Evolutionary conservation across 805 yeast species (phyloP).

Genomic region (Pichia insulana): DNA sequence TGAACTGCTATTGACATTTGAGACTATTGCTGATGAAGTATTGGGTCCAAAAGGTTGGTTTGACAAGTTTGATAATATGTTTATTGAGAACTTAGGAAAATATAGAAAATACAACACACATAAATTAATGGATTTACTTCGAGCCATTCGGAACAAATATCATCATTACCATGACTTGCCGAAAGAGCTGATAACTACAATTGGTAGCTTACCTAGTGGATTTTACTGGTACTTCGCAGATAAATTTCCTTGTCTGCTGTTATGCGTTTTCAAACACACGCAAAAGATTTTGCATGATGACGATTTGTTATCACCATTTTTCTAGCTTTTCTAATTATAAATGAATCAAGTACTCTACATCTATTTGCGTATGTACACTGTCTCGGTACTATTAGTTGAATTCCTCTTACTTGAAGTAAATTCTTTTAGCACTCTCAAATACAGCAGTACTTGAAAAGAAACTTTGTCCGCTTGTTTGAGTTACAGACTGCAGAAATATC

Average conservation of each 20-base stretch:
- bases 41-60: slow-evolving; percentile 69
- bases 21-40: slow-evolving; percentile 62
- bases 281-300: slow-evolving; percentile 52
- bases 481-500: too few species aligned
- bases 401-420: too few species aligned
- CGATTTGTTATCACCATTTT: slow-evolving; percentile 29
- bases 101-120: slow-evolving; percentile 80
- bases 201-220: slow-evolving; percentile 80
- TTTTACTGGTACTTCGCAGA: slow-evolving; percentile 68
- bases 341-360: not conserved
- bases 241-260: slow-evolving; percentile 70
- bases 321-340: not conserved
- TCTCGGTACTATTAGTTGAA: too few species aligned
- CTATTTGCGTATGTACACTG: not conserved
- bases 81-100: slow-evolving; percentile 79
- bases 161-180: slow-evolving; percentile 94
- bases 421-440: too few species aligned
- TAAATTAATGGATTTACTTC: slow-evolving; percentile 71
- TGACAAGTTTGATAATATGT: slow-evolving; percentile 53
- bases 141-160: slow-evolving; percentile 88
- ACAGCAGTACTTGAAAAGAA: too few species aligned
- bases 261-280: slow-evolving; percentile 64
- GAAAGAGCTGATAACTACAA: slow-evolving; percentile 44
- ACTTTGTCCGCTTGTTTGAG: too few species aligned
- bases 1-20: slow-evolving; percentile 47